These are phyloP conservation scores for Phylloporus sp. DNA, from an alignment of 768 basidiomycete species.

Conservation along the genomic window DNA sequence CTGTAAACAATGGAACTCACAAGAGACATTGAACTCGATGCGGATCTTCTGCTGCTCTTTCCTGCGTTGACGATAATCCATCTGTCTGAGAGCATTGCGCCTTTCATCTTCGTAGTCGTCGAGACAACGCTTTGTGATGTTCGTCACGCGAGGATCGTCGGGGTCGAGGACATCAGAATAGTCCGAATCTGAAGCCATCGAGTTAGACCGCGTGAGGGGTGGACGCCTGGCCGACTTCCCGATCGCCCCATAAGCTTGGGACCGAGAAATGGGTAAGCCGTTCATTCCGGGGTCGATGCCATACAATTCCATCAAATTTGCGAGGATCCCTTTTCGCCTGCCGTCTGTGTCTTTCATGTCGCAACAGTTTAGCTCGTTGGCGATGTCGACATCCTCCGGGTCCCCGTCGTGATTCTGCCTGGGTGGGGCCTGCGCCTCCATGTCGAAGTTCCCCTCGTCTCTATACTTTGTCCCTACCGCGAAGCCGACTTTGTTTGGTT, in stretches of 20 bases:
- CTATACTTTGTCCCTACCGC: conserved; percentile 21
- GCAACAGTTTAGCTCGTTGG: conserved; percentile 10
- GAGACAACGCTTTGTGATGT: conserved; percentile 42
- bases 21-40: conserved; percentile 72
- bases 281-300: conserved; percentile 19
- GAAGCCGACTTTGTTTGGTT: conserved; percentile 38
- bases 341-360: conserved; percentile 23
- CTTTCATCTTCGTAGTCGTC: conserved; percentile 61
- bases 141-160: conserved; percentile 69
- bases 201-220: conserved; percentile 34
- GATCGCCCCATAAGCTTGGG: conserved; percentile 14
- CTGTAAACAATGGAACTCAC: conserved; percentile 36
- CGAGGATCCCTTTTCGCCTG: conserved; percentile 23
- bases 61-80: conserved; percentile 64
- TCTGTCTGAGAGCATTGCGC: conserved; percentile 52
- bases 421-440: conserved; percentile 20
- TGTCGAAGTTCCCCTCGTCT: conserved; percentile 16
- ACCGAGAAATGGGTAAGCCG: conserved; percentile 25
- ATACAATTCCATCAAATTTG: conserved; percentile 31
- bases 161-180: conserved; percentile 57
- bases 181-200: conserved; percentile 38
- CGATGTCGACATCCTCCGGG: conserved; percentile 19
- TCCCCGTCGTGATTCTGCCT: conserved; percentile 4
- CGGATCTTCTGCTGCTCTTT: conserved; percentile 59
- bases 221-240: conserved; percentile 9